phyloP scores from a whole-genome alignment of 345 rosid species.

The Toxicodendron radicans region DNA sequence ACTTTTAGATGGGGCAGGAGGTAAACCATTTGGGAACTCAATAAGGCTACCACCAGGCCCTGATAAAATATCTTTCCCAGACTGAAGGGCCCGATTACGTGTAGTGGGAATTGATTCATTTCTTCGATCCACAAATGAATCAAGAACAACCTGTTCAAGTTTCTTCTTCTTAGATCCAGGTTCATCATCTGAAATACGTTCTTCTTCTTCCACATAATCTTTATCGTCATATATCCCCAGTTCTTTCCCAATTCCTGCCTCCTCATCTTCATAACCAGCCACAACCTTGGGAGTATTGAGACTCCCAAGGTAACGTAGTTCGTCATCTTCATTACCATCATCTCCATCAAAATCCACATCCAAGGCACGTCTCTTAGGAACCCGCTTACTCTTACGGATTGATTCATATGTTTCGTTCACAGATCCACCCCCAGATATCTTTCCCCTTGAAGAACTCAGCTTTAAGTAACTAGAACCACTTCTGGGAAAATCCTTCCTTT shows the following conservation, averaged over 20 bases:
- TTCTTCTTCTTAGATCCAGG: conserved; percentile 38
- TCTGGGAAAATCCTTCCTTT: conserved; percentile 37
- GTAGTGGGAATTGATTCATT: conserved; percentile 48
- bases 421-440: conserved; percentile 23
- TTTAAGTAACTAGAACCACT: conserved; percentile 38
- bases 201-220: conserved; percentile 40
- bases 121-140: conserved; percentile 35
- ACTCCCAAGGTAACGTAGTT: conserved; percentile 60
- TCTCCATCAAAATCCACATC: conserved; percentile 48
- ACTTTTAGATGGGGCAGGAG: conserved; percentile 63
- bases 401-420: conserved; percentile 37
- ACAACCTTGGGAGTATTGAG: conserved; percentile 45
- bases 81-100: conserved; percentile 58
- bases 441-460: conserved; percentile 38
- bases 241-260: conserved; percentile 31
- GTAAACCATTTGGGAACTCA: conserved; percentile 75
- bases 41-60: conserved; percentile 35
- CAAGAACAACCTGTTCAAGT: conserved; percentile 39
- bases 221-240: conserved; percentile 20
- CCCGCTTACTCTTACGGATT: conserved; percentile 55
- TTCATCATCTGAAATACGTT: conserved; percentile 37
- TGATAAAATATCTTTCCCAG: conserved; percentile 50
- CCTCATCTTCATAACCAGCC: conserved; percentile 30
- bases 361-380: conserved; percentile 50
- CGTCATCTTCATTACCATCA: conserved; percentile 57